These are phyloP conservation scores for Spizellomyces punctatus DNA, from an alignment of 192 early-diverging fungal species.

Conservation along the genomic window DNA sequence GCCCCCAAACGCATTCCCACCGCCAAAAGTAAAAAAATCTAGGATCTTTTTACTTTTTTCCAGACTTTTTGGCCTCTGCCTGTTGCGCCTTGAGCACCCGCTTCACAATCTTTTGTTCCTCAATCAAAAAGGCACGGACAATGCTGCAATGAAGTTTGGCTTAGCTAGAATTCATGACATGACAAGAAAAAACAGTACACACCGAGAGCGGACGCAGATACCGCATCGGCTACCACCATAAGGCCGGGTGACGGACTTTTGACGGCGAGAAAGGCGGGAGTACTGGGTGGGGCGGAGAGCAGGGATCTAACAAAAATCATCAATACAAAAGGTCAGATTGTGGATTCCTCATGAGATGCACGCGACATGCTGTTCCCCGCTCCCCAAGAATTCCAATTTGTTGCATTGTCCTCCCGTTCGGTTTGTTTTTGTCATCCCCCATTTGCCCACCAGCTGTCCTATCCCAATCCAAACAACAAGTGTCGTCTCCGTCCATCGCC, in stretches of 20 bases:
- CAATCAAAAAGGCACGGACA: slow-evolving; percentile 97
- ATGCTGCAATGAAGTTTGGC: slow-evolving; percentile 67
- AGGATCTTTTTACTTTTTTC: slow-evolving; percentile 33
- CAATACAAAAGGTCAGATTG: background rate
- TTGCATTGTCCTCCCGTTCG: background rate
- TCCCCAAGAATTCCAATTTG: background rate
- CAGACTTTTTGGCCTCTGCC: slow-evolving; percentile 47
- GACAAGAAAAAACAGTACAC: slow-evolving; percentile 1
- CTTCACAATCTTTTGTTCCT: slow-evolving; percentile 99
- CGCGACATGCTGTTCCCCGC: background rate
- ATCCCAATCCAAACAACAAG: background rate
- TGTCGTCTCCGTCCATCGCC: background rate
- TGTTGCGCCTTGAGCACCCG: slow-evolving; percentile 87
- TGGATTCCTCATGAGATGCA: background rate
- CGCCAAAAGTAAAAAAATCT: too few relatives aligned
- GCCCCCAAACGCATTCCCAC: too few relatives aligned
- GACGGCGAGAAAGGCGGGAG: slow-evolving; percentile 85
- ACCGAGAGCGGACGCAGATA: slow-evolving; percentile 74
- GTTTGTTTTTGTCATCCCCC: background rate
- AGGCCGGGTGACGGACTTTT: slow-evolving; percentile 92
- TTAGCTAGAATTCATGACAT: background rate
- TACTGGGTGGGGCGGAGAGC: slow-evolving; percentile 92
- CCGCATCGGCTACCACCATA: slow-evolving; percentile 97
- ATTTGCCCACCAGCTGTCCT: background rate
- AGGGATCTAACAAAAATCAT: slow-evolving; percentile 60